phyloP scores from a whole-genome alignment of 2,329 filamentous ascomycete genomes.

The Penicillium aurantiogriseum region DNA sequence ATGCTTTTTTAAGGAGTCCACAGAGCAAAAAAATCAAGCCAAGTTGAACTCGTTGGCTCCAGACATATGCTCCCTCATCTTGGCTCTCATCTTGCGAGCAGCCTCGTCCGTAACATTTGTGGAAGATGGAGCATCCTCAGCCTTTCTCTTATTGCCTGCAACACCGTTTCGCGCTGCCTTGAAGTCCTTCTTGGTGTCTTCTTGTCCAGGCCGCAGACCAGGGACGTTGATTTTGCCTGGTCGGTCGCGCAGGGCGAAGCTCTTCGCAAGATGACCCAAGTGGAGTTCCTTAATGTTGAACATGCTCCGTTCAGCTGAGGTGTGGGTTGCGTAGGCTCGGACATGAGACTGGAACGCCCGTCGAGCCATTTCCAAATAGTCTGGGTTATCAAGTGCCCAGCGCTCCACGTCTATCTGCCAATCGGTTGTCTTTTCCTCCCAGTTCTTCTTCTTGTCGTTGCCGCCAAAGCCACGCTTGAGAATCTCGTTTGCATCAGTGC shows the following conservation, averaged over 20 bases:
- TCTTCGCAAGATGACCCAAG: slow-evolving; percentile 89
- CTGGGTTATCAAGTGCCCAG: slow-evolving; percentile 62
- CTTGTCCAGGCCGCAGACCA: slow-evolving; percentile 50
- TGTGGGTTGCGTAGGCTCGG: slow-evolving; percentile 90
- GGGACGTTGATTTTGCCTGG: slow-evolving; percentile 71
- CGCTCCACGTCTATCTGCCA: slow-evolving; percentile 66
- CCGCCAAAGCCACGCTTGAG: slow-evolving; percentile 63
- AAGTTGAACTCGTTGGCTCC: slow-evolving; percentile 60
- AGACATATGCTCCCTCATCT: slow-evolving; percentile 52
- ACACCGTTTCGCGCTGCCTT: slow-evolving; percentile 44
- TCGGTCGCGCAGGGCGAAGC: slow-evolving; percentile 83
- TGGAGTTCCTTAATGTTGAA: slow-evolving; percentile 93
- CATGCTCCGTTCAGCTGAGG: slow-evolving; percentile 75
- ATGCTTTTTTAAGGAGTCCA: slow-evolving; percentile 6
- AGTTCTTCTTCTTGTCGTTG: slow-evolving; percentile 50
- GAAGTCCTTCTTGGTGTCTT: slow-evolving; percentile 48
- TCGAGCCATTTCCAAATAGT: slow-evolving; percentile 74
- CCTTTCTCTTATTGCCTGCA: slow-evolving; percentile 39
- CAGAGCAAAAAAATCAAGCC: slow-evolving; percentile 39
- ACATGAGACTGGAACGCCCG: slow-evolving; percentile 90
- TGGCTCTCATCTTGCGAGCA: slow-evolving; percentile 53
- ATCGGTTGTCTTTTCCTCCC: slow-evolving; percentile 66
- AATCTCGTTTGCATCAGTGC: slow-evolving; percentile 64
- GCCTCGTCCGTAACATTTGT: slow-evolving; percentile 46
- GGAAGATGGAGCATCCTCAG: slow-evolving; percentile 24